These are phyloP conservation scores for Lactifluus subvellereus DNA, from an alignment of 768 basidiomycete species.

Conservation along the genomic window DNA sequence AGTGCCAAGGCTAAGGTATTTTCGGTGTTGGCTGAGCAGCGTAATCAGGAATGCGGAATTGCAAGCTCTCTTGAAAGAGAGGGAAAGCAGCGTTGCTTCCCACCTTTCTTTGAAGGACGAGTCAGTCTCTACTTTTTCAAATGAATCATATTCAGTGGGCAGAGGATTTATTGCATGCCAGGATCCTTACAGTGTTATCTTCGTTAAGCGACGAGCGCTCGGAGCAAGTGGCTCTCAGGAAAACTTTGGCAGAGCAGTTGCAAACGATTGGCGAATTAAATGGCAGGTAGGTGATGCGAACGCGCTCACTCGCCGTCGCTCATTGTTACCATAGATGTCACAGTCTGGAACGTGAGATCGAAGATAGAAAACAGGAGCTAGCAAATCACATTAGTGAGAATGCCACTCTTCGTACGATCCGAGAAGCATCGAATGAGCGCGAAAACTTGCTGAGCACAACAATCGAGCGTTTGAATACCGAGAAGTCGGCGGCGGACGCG, in stretches of 20 bases:
- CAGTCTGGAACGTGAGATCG: constrained; percentile 12
- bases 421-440: constrained; percentile 9
- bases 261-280: constrained; percentile 17
- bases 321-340: constrained; percentile 4
- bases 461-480: constrained; percentile 9
- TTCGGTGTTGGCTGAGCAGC: neutral
- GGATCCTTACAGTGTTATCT: constrained; percentile 13
- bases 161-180: neutral
- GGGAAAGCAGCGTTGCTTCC: neutral
- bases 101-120: constrained; percentile 19
- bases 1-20: neutral
- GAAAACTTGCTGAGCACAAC: neutral
- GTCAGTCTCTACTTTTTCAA: constrained; percentile 9
- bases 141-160: no score
- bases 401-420: constrained; percentile 1
- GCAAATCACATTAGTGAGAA: constrained; percentile 3
- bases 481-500: constrained; percentile 8
- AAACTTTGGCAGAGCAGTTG: constrained; percentile 11
- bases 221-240: constrained; percentile 13
- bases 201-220: constrained; percentile 15
- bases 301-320: neutral
- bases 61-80: constrained; percentile 18
- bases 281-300: neutral
- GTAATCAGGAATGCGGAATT: constrained; percentile 18
- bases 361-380: constrained; percentile 13